phyloP scores from a whole-genome alignment of 225 moss, liverwort and hornwort genomes.

The Straminergon stramineum region DNA sequence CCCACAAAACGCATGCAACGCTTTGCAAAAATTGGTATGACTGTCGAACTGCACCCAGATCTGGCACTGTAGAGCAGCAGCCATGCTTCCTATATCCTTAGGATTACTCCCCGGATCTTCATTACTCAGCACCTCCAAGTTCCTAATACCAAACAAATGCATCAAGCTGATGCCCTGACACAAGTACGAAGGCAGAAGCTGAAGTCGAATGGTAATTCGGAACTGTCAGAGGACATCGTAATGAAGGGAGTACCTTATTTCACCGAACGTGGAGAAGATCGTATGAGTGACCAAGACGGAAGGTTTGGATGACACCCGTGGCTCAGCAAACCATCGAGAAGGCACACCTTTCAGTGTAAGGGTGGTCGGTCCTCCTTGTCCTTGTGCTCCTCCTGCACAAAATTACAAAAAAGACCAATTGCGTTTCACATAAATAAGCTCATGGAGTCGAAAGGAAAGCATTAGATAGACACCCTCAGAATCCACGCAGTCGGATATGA shows the following conservation, averaged over 20 bases:
- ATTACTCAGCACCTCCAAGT: constrained; percentile 52
- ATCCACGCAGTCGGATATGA: not conserved
- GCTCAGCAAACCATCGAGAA: constrained; percentile 55
- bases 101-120: constrained; percentile 27
- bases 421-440: not conserved
- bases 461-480: not conserved
- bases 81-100: constrained; percentile 24
- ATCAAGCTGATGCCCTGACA: not conserved
- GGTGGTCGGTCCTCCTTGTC: constrained; percentile 34
- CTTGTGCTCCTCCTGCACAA: constrained; percentile 16
- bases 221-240: not conserved
- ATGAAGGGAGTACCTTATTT: constrained; percentile 29
- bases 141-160: constrained; percentile 20
- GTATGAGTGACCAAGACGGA: constrained; percentile 61
- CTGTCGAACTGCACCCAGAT: constrained; percentile 52
- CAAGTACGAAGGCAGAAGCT: not conserved
- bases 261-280: constrained; percentile 51
- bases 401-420: not conserved
- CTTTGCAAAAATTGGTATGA: constrained; percentile 43
- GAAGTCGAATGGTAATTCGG: not conserved
- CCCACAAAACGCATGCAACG: constrained; percentile 42
- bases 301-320: constrained; percentile 57
- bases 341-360: constrained; percentile 45
- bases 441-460: not conserved
- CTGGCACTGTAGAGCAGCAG: constrained; percentile 46